Evolutionary conservation across 1,139 yeast genomes (phyloP).

Genomic region (Scheffersomyces titani): DNA sequence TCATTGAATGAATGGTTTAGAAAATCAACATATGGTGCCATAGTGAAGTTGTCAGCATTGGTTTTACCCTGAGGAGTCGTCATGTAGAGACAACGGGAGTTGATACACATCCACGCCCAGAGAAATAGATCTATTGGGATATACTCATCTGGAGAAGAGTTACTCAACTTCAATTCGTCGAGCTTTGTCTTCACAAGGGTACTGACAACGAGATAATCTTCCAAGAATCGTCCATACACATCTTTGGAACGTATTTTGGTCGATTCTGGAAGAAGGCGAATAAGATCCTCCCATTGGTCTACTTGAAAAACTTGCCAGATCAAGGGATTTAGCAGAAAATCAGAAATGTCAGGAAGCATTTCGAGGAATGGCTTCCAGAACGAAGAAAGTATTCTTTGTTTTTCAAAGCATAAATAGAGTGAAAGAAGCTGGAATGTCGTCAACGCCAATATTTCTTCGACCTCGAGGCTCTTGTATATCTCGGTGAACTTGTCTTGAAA

Average conservation of each 20-base stretch:
- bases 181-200: constrained; percentile 19
- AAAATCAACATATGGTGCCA: constrained; percentile 92
- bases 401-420: constrained; percentile 51
- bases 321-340: constrained; percentile 52
- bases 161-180: background rate
- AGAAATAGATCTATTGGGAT: constrained; percentile 33
- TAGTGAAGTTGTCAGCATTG: constrained; percentile 68
- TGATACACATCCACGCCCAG: constrained; percentile 85
- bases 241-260: constrained; percentile 33
- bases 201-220: constrained; percentile 35
- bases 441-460: constrained; percentile 31
- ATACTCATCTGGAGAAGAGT: constrained; percentile 2
- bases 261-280: constrained; percentile 41
- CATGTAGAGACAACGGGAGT: constrained; percentile 89
- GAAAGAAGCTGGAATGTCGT: constrained; percentile 52
- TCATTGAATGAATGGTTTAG: constrained; percentile 70
- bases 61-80: constrained; percentile 54
- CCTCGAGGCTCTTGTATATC: constrained; percentile 32
- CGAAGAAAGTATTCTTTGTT: constrained; percentile 35
- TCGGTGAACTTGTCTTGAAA: constrained; percentile 21
- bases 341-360: constrained; percentile 53
- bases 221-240: constrained; percentile 37
- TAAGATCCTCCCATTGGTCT: constrained; percentile 21
- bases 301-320: constrained; percentile 46
- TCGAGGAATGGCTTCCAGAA: constrained; percentile 68